A percentile compares a stretch with the other conserved stretches of the same genome.
Evolutionary conservation across 2,329 filamentous ascomycete genomes (phyloP).

Genomic region (Claviceps arundinis): DNA sequence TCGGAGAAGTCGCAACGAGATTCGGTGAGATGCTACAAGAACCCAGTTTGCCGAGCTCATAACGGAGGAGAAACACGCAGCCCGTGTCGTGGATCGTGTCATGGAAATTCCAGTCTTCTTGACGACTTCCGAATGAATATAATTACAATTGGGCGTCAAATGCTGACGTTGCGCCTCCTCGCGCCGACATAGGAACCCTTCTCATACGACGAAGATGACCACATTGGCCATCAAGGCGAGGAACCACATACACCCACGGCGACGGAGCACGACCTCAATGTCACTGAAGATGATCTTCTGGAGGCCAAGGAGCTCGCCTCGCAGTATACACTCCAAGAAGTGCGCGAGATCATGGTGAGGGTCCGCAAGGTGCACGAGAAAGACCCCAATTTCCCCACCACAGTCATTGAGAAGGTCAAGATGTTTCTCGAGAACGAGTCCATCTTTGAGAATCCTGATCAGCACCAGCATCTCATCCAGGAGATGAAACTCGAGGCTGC

Average conservation of each 20-base stretch:
- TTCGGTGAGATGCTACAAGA: conserved; percentile 4
- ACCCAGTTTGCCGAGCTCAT: neutral
- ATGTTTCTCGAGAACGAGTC: conserved; percentile 30
- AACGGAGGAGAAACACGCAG: too few relatives aligned
- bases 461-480: conserved; percentile 33
- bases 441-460: conserved; percentile 30
- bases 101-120: too few relatives aligned
- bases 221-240: conserved; percentile 17
- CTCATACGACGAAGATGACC: conserved; percentile 26
- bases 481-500: conserved; percentile 44
- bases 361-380: conserved; percentile 28
- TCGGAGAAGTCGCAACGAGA: conserved; percentile 7
- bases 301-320: conserved; percentile 31
- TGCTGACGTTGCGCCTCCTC: neutral
- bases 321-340: conserved; percentile 28
- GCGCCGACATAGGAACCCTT: conserved; percentile 18
- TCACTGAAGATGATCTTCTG: conserved; percentile 32
- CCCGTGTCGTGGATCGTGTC: too few relatives aligned
- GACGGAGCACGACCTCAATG: conserved; percentile 28
- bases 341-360: conserved; percentile 27
- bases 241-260: conserved; percentile 11
- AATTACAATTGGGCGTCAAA: neutral
- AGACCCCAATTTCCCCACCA: conserved; percentile 29
- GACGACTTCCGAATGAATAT: neutral
- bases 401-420: conserved; percentile 26